These are phyloP conservation scores for Trypanosoma melophagium DNA, from an alignment of 208 protist species.

Conservation along the genomic window DNA sequence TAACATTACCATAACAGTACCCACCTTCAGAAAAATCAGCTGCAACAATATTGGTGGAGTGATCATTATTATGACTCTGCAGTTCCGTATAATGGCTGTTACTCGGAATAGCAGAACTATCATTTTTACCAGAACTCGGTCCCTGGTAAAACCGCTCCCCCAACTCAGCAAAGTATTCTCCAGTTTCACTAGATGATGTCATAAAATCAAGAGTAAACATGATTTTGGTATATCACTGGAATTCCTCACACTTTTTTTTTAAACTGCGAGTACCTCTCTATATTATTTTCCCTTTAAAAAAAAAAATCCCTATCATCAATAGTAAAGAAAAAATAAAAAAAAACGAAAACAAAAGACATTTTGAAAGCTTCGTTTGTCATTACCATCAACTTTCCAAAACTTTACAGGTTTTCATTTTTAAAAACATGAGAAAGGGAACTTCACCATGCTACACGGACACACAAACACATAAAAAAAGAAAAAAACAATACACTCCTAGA, in stretches of 20 bases:
- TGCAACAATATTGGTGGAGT: too few relatives aligned
- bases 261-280: background rate
- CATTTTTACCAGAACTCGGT: background rate
- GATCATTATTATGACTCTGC: too few relatives aligned
- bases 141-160: background rate
- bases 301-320: background rate
- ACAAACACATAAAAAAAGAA: too few relatives aligned
- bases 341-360: too few relatives aligned
- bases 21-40: too few relatives aligned
- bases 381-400: too few relatives aligned
- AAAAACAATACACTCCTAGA: too few relatives aligned
- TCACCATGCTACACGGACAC: too few relatives aligned
- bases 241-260: background rate
- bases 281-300: background rate
- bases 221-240: background rate
- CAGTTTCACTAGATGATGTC: background rate
- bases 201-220: background rate
- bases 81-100: too few relatives aligned
- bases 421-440: too few relatives aligned
- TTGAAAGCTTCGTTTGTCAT: too few relatives aligned
- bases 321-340: background rate
- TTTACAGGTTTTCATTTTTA: too few relatives aligned
- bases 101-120: background rate
- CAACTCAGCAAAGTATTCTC: background rate
- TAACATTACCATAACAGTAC: background rate